Base-by-base conservation (phyloP, 306 rosid genomes). In the Aeschynomene evenia region DNA sequence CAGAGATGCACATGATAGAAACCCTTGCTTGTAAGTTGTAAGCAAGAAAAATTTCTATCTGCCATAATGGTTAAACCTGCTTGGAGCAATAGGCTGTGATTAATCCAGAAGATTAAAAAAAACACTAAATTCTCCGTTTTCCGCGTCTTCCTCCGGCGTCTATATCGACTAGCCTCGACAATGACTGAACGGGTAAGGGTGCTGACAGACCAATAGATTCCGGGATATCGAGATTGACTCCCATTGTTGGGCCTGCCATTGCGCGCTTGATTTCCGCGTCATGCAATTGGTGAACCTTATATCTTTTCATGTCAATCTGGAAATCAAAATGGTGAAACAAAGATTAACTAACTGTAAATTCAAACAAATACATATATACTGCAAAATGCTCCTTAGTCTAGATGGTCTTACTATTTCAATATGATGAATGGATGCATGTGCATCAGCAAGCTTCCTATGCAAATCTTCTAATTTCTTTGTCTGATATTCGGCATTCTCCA, bases 401-500 rank as follows among this genome's bases (percentile, higher is more conserved):
- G 62, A 68, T 31, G 75, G 22, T 68, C 96, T 87, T 79, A 94
- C 98, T 31, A 90, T 73, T 85, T 94, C 97, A 53, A 88, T 73
- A 69, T 94, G 98, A 84, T 85, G 83, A 85, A 88, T 84, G 60
- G 98, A 85, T 26, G 96, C 85, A 62, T 76, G 89, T 9, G 94
- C 96, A 77, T 90, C 91, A 20, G 87, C 87, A 24, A 94, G 83
- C 84, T 86, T 87, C 80, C 77, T 83, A 63, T 90, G 94, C 74
- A 88, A 70, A 18, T 91, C 97, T 39, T 87, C 94, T 6, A 28
- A 43, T 77, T 82, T 90, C 68, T 84, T 88, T 14, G 80, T 74
- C 57, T 90, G 95, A 81, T 80, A 94, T 55, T 94, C 98, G 1
- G 33, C 66, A 77, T 94, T 94, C 78, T 94, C 97, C 97, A 90